Base-by-base conservation (phyloP, 805 yeast species). In the Ogataea parapolymorpha region DNA sequence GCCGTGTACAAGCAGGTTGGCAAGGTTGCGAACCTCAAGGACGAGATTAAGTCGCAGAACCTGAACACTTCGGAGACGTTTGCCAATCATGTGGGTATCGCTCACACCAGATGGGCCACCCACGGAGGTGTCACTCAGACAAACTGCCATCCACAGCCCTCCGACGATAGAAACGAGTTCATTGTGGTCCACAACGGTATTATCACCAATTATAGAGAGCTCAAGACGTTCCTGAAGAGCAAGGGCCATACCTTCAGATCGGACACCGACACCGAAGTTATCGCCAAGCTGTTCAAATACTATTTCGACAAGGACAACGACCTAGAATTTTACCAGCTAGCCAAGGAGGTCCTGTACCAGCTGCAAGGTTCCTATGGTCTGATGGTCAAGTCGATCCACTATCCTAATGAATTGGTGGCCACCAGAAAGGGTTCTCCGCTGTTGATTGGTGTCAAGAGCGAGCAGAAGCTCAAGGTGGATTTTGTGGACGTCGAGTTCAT, bases 71-170 rank as follows among this genome's bases (percentile, higher is more conserved):
- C 73, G 22, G 80, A 77, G 46, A 72, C 78, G 15, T 89, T 87
- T 60, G 82, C 78, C 54, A 79, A 83, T 63, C 99, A 93, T 62
- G 89, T 82, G 46, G 99, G 96, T 61, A 93, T 93, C 63, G 98
- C 99, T 17, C 99, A 93, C 68, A 93, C 99, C 11, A 85, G 99
- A 73, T 93, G 99, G 99, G 99, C 99, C 37, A 93, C 99, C 27
- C 99, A 93, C 66, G 99, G 99, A 66, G 86, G 82, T 56, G 97
- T 97, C 43, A 80, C 79, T 51, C 79, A 75, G 48, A 55, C 65
- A 47, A 93, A 93, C 72, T 93, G 98, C 63, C 99, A 93, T 65
- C 99, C 99, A 35, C 98, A 91, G 62, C 73, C 91, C 50, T 87
- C 96, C 1, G 99, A 88, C 63, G 75, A 77, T 8, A 66, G 67